Evolutionary conservation across 768 basidiomycete species (phyloP).

Genomic region (Pleurotus giganteus): DNA sequence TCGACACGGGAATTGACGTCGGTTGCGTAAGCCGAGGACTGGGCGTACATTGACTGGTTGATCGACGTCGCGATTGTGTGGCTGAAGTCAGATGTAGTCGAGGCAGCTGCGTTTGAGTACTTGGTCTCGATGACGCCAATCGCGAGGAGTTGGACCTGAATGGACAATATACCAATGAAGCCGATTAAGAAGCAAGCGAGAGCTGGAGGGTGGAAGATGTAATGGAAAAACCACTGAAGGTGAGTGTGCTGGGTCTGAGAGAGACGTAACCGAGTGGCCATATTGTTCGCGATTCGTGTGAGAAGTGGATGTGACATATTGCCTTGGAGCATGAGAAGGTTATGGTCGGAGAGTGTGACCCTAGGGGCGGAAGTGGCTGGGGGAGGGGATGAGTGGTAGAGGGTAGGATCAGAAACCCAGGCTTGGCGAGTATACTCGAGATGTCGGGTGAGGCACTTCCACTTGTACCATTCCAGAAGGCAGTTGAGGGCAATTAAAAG

Average conservation of each 20-base stretch:
- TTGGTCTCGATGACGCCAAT: slow-evolving; percentile 69
- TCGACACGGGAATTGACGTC: slow-evolving; percentile 73
- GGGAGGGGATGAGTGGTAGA: slow-evolving; percentile 36
- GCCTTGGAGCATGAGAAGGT: slow-evolving; percentile 72
- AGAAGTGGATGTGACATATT: slow-evolving; percentile 73
- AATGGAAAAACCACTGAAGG: slow-evolving; percentile 86
- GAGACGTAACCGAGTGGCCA: slow-evolving; percentile 52
- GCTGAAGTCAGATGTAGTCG: slow-evolving; percentile 65
- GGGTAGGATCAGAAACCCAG: slow-evolving; percentile 72
- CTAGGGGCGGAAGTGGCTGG: slow-evolving; percentile 38
- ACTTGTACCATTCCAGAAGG: slow-evolving; percentile 86
- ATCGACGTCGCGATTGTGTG: slow-evolving; percentile 70
- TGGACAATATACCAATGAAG: slow-evolving; percentile 82
- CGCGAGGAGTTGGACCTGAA: slow-evolving; percentile 84
- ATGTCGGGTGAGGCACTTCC: slow-evolving; percentile 66
- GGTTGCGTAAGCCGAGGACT: slow-evolving; percentile 76
- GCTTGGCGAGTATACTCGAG: slow-evolving; percentile 71
- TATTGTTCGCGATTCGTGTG: slow-evolving; percentile 55
- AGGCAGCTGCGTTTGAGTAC: slow-evolving; percentile 60
- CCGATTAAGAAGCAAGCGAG: slow-evolving; percentile 91
- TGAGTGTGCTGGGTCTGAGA: slow-evolving; percentile 63
- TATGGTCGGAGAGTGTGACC: slow-evolving; percentile 68
- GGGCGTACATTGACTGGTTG: slow-evolving; percentile 81
- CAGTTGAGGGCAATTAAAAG: slow-evolving; percentile 73
- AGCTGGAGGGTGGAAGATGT: slow-evolving; percentile 89